Conservation (phyloP, 768 basidiomycete species). For the Russula virescens region DNA sequence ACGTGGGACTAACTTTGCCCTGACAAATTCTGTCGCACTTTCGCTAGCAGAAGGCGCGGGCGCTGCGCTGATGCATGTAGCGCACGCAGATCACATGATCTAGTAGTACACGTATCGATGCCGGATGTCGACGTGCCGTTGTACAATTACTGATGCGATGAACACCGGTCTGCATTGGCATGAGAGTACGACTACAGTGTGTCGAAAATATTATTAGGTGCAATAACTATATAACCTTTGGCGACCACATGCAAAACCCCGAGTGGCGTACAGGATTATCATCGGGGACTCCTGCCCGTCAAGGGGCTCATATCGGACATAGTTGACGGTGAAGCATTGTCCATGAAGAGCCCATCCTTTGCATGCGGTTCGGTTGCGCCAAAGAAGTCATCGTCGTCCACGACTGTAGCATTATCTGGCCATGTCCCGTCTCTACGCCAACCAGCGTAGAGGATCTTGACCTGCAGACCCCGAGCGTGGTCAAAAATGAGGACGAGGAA, state of each 20-base stretch:
- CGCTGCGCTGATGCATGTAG: too few relatives aligned
- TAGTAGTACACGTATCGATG: background rate
- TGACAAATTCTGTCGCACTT: too few relatives aligned
- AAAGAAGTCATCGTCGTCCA: constrained; percentile 24
- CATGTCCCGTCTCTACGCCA: constrained; percentile 77
- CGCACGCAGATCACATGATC: constrained; percentile 2
- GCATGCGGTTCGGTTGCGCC: constrained; percentile 1
- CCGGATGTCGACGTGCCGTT: too few relatives aligned
- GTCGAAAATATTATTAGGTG: too few relatives aligned
- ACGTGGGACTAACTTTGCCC: too few relatives aligned
- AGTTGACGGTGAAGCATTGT: too few relatives aligned
- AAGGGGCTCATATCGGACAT: background rate
- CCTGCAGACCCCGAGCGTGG: constrained; percentile 38
- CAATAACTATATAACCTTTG: background rate
- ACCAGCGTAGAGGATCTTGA: constrained; percentile 65
- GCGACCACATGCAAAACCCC: background rate
- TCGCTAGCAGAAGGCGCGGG: too few relatives aligned
- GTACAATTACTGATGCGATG: too few relatives aligned
- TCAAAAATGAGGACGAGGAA: constrained; percentile 18
- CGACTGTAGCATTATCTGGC: constrained; percentile 46
- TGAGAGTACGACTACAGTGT: too few relatives aligned
- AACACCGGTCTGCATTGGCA: too few relatives aligned
- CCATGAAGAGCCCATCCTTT: background rate
- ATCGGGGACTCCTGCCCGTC: background rate
- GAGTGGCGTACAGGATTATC: background rate